Evolutionary conservation across 495 filamentous ascomycete species (phyloP).

Genomic region (Umbilicaria muhlenbergii): DNA sequence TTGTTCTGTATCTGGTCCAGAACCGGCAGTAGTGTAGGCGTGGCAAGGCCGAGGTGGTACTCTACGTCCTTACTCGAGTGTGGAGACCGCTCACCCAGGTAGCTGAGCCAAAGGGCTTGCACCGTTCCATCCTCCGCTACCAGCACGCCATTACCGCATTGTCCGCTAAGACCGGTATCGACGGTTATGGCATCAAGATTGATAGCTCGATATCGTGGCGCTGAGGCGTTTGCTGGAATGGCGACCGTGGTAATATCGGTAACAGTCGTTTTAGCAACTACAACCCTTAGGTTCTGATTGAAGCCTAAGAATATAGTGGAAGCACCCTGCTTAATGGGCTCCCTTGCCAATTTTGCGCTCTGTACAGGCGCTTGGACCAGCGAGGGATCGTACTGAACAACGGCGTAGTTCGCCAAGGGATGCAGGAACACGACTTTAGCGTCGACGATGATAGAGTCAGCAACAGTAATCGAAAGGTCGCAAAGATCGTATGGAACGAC

Average conservation of each 20-base stretch:
- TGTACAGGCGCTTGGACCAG: slow-evolving; percentile 87
- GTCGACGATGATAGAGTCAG: slow-evolving; percentile 85
- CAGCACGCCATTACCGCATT: slow-evolving; percentile 91
- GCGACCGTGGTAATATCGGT: slow-evolving; percentile 97
- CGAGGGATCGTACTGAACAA: slow-evolving; percentile 86
- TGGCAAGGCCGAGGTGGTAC: slow-evolving; percentile 88
- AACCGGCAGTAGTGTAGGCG: slow-evolving; percentile 74
- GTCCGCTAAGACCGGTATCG: slow-evolving; percentile 75
- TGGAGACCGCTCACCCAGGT: slow-evolving; percentile 73
- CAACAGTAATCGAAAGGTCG: slow-evolving; percentile 87
- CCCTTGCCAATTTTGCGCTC: slow-evolving; percentile 65
- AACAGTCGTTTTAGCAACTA: slow-evolving; percentile 85
- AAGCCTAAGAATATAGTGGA: slow-evolving; percentile 93
- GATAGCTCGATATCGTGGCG: slow-evolving; percentile 88
- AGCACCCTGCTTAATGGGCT: slow-evolving; percentile 74
- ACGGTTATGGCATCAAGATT: slow-evolving; percentile 97
- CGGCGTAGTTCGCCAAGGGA: slow-evolving; percentile 92
- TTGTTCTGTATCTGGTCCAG: slow-evolving; percentile 71
- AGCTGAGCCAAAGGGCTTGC: slow-evolving; percentile 90
- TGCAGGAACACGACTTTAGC: slow-evolving; percentile 95
- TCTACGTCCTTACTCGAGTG: slow-evolving; percentile 79
- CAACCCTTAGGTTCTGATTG: slow-evolving; percentile 87
- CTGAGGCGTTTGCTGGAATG: slow-evolving; percentile 79
- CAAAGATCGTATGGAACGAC: slow-evolving; percentile 93
- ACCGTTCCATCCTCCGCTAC: slow-evolving; percentile 81